Evolutionary conservation across 1,284 basidiomycete genomes (phyloP).

Genomic region (Anthracocystis panici-leucophaei): DNA sequence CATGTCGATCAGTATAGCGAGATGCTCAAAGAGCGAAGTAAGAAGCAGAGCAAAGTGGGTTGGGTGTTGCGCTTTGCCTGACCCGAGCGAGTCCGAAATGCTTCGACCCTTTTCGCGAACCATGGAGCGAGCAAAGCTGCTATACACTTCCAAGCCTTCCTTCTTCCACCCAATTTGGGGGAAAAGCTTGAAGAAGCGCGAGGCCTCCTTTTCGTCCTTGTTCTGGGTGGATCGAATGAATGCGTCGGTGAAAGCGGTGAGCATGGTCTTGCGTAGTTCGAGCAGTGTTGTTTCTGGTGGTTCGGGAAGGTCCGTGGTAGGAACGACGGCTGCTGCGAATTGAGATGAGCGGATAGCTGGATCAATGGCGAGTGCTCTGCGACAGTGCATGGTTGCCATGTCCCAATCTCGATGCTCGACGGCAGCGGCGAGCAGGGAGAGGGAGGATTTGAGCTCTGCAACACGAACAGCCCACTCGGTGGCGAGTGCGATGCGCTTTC

Average conservation of each 20-base stretch:
- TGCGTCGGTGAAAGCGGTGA: conserved; percentile 81
- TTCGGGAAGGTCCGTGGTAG: conserved; percentile 85
- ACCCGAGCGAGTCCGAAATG: conserved; percentile 45
- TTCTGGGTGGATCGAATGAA: conserved; percentile 86
- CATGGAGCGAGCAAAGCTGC: conserved; percentile 89
- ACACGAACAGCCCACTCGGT: conserved; percentile 86
- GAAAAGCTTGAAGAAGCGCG: conserved; percentile 95
- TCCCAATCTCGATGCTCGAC: conserved; percentile 95
- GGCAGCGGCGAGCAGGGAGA: conserved; percentile 79
- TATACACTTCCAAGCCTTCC: conserved; percentile 95
- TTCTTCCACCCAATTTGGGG: conserved; percentile 83
- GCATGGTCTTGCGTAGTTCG: conserved; percentile 79
- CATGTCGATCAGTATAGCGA: conserved; percentile 95
- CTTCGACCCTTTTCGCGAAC: conserved; percentile 72
- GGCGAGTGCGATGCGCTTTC: conserved; percentile 85
- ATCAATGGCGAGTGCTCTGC: conserved; percentile 86
- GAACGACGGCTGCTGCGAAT: conserved; percentile 89
- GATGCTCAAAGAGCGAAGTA: conserved; percentile 91
- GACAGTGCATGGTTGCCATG: conserved; percentile 88
- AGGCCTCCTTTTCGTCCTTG: conserved; percentile 77
- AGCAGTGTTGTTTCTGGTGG: conserved; percentile 86
- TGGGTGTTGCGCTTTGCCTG: conserved; percentile 48
- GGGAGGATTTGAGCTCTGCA: conserved; percentile 89
- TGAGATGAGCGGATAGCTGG: conserved; percentile 81
- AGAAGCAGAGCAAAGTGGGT: conserved; percentile 57